phyloP scores from a whole-genome alignment of 768 basidiomycete species.

The Lactifluus hygrophoroides region DNA sequence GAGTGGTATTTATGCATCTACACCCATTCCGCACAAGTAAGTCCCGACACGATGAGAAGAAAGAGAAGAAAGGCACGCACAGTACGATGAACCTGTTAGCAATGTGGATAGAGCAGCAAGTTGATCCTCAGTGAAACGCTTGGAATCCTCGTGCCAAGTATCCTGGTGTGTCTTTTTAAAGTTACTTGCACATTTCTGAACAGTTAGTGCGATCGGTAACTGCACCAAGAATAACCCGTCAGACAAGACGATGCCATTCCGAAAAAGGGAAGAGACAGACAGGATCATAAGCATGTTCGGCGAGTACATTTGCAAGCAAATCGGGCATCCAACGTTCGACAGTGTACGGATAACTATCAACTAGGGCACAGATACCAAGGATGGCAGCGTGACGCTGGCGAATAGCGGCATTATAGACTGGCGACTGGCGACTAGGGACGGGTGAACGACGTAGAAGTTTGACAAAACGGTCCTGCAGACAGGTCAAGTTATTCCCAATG shows the following conservation, averaged over 20 bases:
- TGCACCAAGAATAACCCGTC: conserved; percentile 25
- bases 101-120: conserved; percentile 74
- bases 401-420: conserved; percentile 59
- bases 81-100: conserved; percentile 79
- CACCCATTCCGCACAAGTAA: not conserved
- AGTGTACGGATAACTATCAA: conserved; percentile 93
- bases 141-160: conserved; percentile 85
- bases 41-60: not conserved
- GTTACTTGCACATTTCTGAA: conserved; percentile 69
- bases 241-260: not conserved
- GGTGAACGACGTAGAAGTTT: conserved; percentile 60
- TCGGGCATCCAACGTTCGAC: conserved; percentile 92
- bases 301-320: conserved; percentile 67
- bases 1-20: conserved; percentile 20
- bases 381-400: conserved; percentile 85
- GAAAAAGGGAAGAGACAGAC: conserved; percentile 26
- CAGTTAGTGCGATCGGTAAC: conserved; percentile 80
- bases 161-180: conserved; percentile 82
- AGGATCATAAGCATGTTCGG: conserved; percentile 82
- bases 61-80: conserved; percentile 32
- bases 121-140: conserved; percentile 81
- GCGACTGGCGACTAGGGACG: conserved; percentile 56
- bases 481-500: conserved; percentile 27
- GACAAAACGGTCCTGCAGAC: conserved; percentile 62
- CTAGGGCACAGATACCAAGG: conserved; percentile 82